A percentile compares a stretch with the other conserved stretches of the same genome.
Evolutionary conservation across 768 basidiomycete genomes (phyloP).

Genomic region (Amanita brunnescens): DNA sequence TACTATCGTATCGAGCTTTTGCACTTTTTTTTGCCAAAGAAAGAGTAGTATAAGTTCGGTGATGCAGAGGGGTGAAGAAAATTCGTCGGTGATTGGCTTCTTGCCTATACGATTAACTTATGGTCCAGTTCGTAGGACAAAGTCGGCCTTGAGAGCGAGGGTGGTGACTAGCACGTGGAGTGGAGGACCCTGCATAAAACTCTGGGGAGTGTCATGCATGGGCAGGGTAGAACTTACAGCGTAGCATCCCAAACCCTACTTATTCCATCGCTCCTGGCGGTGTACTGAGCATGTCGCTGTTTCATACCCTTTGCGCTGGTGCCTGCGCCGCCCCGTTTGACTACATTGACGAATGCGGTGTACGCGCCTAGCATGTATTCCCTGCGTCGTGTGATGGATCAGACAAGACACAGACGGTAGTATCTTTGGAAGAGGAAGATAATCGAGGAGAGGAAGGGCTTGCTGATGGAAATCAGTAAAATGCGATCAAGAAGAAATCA

Average conservation of each 20-base stretch:
- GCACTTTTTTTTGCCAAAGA: conserved; percentile 68
- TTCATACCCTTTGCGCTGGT: conserved; percentile 13
- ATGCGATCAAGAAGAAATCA: neutral
- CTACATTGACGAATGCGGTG: conserved; percentile 88
- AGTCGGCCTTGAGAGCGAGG: conserved; percentile 90
- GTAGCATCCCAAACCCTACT: conserved; percentile 89
- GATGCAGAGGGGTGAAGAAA: neutral
- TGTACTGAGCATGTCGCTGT: conserved; percentile 73
- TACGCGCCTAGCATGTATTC: conserved; percentile 91
- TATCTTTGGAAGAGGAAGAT: conserved; percentile 94
- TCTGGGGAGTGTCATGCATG: neutral
- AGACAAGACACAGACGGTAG: conserved; percentile 91
- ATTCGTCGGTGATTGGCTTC: conserved; percentile 55
- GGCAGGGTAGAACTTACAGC: conserved; percentile 32
- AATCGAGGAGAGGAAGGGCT: conserved; percentile 70
- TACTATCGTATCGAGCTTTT: conserved; percentile 67
- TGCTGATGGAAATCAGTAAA: conserved; percentile 35
- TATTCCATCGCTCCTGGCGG: conserved; percentile 89
- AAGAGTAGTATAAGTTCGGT: neutral
- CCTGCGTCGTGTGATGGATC: conserved; percentile 53
- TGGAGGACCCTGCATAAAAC: conserved; percentile 55
- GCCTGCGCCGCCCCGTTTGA: conserved; percentile 92
- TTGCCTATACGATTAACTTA: conserved; percentile 87
- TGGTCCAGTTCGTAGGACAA: conserved; percentile 88
- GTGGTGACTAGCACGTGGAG: conserved; percentile 89